Base-by-base conservation (phyloP, 495 filamentous ascomycete genomes). In the Aspergillus asperescens region DNA sequence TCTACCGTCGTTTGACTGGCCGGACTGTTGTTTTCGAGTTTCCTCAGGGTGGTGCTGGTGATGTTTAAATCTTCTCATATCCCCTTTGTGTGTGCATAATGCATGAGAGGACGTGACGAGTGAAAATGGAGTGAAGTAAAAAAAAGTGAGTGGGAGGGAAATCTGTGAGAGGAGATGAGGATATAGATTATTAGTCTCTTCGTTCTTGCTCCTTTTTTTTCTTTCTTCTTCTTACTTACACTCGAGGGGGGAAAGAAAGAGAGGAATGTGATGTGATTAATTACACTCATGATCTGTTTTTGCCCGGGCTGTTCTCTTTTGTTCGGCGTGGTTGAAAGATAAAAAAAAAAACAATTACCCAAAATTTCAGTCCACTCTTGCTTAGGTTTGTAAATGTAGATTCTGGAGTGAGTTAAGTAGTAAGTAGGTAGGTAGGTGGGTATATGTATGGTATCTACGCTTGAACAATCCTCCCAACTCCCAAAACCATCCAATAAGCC, bases 11-110 rank as follows among this genome's bases (percentile, higher is more conserved):
- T 54, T 77, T 98, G 68, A 98, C 93, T 39, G 93, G 93, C 76
- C 91, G 92, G 73, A 78, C 80, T 62, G 93, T 98, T 58, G 78
- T 81, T 68, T 98, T 98, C 73, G 93, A 98, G 86, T 98, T 98
- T 81, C 93, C 93, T 57, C 84, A 89, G 80, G 82, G 81, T 67
- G 80, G 80, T 61, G 68, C 76, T 51, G 55, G 74, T 56, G 93
- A 98, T 63, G 94, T 86, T 77, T 95, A 94, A 78, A 53, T 45
- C 42, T 44, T 34, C 55, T 58, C 32, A 31, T 52, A n/a, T n/a
- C n/a, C n/a, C n/a, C 39, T 27, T 49, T 52, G 18, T 51, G 10
- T 31, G 28, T 55, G 20, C 24, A 23, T 54, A 27, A 45, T 37
- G 15, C 40, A 31, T 7, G 12, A 41, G 29, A 44, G 18, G 19